Conservation (phyloP, 208 protist species). For the Borovskyia barvae region DNA sequence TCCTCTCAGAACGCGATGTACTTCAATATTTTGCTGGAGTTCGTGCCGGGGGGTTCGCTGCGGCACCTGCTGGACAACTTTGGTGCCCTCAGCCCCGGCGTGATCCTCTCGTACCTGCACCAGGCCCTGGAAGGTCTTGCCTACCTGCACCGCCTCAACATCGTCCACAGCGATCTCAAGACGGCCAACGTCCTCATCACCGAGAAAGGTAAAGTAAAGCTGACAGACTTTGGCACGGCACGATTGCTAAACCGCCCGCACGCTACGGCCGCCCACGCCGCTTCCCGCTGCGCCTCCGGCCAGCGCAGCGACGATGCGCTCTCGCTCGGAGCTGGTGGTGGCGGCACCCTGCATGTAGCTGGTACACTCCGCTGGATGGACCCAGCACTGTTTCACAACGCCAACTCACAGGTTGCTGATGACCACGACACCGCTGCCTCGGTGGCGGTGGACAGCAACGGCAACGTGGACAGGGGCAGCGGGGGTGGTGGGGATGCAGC, state of each 20-base stretch:
- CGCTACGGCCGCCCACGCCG: conserved; percentile 12
- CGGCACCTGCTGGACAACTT: conserved; percentile 90
- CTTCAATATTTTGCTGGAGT: conserved; percentile 92
- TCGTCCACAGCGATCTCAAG: conserved; percentile 92
- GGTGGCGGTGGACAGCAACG: neutral
- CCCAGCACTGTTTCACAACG: conserved; percentile 66
- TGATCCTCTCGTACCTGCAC: conserved; percentile 81
- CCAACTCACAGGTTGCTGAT: conserved; percentile 3
- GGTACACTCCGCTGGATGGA: conserved; percentile 91
- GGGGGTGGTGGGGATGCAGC: neutral
- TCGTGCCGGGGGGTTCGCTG: conserved; percentile 88
- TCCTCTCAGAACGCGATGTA: conserved; percentile 76
- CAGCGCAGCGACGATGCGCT: conserved; percentile 21
- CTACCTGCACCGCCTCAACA: conserved; percentile 86
- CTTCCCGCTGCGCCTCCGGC: conserved; percentile 3
- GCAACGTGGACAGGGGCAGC: too few relatives aligned
- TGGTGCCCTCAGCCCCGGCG: conserved; percentile 73
- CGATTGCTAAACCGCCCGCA: conserved; percentile 63
- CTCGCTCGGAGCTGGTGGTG: conserved; percentile 3
- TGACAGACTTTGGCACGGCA: conserved; percentile 90
- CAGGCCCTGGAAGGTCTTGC: conserved; percentile 80
- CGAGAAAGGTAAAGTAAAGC: conserved; percentile 80
- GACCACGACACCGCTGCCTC: neutral
- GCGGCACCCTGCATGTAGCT: conserved; percentile 56
- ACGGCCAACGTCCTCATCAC: conserved; percentile 91